Evolutionary conservation across 768 basidiomycete species (phyloP), one percentile per base, ranked within the genome.

Genomic region (Kwoniella dejecticola): DNA sequence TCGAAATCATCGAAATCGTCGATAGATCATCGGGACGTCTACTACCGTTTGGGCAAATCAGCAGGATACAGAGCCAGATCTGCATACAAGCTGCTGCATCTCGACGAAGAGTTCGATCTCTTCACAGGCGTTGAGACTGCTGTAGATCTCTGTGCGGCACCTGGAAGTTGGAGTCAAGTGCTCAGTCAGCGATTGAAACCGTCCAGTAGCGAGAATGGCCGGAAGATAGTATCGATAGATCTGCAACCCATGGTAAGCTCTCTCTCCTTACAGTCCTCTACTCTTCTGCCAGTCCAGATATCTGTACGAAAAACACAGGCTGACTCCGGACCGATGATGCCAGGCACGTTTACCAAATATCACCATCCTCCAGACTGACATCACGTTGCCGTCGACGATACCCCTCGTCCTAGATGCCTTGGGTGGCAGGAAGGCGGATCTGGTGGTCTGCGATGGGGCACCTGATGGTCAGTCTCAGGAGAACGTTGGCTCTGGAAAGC

Each of bases 381-480:
- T 82, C 64, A 82, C 82, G 1, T 67, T 79, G 26, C 77, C 79
- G 3, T 72, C 77, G 12, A 82, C 82, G 2, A 78, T 79, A 3
- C 68, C 75, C 2, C 68, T 75, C 23, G 81, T 82, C 54, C 76
- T 82, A 42, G 62, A 69, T 17, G 79, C 80, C 27, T 77, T 82
- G 65, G 71, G 70, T n/a, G 80, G 79, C 2, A 63, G 75, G 12
- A 72, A 77, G 40, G 81, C 82, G 0, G 80, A 82, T 55, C 65
- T 82, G 47, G 80, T 82, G 3, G 79, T 82, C n/a, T 82, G 82
- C 64, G 82, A 82, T 58, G 82, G 82, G 7, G 82, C 82, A 13
- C 82, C 82, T 13, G 82, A 82, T 64, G 81, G 80, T 80, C 13
- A 33, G 73, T 1, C 19, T 30, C 31, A 6, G 23, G 24, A 2